Evolutionary conservation across 768 basidiomycete genomes (phyloP).

Genomic region (Tubosaeta sp.): DNA sequence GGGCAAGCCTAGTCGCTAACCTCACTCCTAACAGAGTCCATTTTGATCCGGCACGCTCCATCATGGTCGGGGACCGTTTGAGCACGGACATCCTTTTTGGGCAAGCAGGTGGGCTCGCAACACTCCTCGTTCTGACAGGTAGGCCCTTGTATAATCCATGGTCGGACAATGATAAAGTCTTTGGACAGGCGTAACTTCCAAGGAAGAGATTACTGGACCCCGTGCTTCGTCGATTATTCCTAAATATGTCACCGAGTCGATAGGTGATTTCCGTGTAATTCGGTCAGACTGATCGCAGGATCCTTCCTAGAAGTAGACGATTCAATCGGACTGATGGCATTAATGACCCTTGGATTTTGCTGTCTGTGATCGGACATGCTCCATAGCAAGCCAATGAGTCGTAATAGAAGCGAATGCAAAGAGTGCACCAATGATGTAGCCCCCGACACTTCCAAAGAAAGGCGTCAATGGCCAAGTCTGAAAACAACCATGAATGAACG

Average conservation of each 20-base stretch:
- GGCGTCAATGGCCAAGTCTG: slow-evolving; percentile 84
- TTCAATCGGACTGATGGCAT: slow-evolving; percentile 2
- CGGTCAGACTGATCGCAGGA: slow-evolving; percentile 19
- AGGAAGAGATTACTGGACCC: slow-evolving; percentile 68
- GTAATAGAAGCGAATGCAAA: slow-evolving; percentile 46
- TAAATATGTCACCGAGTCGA: slow-evolving; percentile 71
- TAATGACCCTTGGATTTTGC: slow-evolving; percentile 23
- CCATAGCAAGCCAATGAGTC: slow-evolving; percentile 35
- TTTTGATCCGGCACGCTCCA: slow-evolving; percentile 80
- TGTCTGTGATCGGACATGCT: slow-evolving; percentile 29
- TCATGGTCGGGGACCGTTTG: slow-evolving; percentile 96
- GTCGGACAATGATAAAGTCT: neutral
- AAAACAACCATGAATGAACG: neutral
- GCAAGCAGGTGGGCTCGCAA: slow-evolving; percentile 76
- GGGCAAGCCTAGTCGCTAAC: slow-evolving; percentile 8
- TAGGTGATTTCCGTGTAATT: slow-evolving; percentile 70
- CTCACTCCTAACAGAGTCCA: slow-evolving; percentile 52
- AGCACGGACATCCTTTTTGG: slow-evolving; percentile 97
- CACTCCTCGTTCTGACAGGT: slow-evolving; percentile 93
- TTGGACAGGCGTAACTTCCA: slow-evolving; percentile 66
- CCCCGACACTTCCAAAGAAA: slow-evolving; percentile 64
- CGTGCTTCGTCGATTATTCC: slow-evolving; percentile 71
- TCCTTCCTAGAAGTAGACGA: neutral
- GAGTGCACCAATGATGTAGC: slow-evolving; percentile 61
- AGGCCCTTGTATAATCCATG: slow-evolving; percentile 10